Conservation (phyloP, 176 grass and related monocot species). For the Thinopyrum elongatum region DNA sequence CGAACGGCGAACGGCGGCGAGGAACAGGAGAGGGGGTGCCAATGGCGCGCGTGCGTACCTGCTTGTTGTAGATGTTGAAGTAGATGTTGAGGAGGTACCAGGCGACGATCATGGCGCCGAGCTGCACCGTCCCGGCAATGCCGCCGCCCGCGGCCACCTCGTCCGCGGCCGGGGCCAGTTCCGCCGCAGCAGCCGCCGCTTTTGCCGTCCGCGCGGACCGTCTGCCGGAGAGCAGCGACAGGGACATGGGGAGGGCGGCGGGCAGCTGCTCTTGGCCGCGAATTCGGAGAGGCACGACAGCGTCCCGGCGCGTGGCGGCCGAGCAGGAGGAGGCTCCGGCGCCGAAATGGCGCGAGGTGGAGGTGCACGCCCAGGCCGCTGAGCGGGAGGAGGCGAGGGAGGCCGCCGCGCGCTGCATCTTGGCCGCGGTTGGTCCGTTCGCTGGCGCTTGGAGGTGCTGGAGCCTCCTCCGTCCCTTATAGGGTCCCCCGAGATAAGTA, state of each 20-base stretch:
- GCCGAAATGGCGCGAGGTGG: constrained; percentile 5
- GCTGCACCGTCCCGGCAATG: constrained; percentile 35
- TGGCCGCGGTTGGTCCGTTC: background rate
- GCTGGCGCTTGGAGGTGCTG: background rate
- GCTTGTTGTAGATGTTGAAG: constrained; percentile 89
- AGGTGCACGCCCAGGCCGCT: background rate
- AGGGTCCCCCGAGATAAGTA: background rate
- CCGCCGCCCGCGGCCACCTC: background rate
- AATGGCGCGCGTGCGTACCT: constrained; percentile 19
- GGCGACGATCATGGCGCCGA: constrained; percentile 54
- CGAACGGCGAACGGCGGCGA: background rate
- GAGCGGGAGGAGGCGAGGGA: background rate
- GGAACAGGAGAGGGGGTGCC: background rate
- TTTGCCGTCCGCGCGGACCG: background rate
- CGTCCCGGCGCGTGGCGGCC: background rate
- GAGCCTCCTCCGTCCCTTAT: background rate
- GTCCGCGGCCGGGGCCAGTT: background rate
- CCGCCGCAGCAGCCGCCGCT: background rate
- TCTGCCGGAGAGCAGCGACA: constrained; percentile 2
- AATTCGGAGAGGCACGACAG: background rate
- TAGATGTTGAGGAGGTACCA: constrained; percentile 82
- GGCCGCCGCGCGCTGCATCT: constrained; percentile 38
- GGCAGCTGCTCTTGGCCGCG: background rate
- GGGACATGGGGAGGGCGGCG: background rate
- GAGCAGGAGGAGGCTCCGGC: background rate